Evolutionary conservation across 192 early-diverging fungal species (phyloP).

Genomic region (Coemansia sp.): DNA sequence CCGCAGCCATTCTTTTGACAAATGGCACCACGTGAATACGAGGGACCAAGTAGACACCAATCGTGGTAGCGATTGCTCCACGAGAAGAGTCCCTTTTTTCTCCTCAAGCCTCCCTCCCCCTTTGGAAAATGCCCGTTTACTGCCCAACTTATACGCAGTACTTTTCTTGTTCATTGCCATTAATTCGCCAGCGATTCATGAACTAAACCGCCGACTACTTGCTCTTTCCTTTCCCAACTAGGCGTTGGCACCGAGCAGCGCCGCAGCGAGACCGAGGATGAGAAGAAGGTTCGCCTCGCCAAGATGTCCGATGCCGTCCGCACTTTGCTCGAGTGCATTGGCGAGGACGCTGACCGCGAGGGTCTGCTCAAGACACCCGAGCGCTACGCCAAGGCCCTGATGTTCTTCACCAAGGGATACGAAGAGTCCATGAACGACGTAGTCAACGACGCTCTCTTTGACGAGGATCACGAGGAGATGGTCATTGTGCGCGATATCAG

Average conservation of each 20-base stretch:
- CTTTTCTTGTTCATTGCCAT: background rate
- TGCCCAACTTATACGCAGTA: background rate
- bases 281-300: constrained; percentile 64
- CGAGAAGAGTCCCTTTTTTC: background rate
- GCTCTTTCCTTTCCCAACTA: constrained; percentile 14
- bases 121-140: constrained; percentile 3
- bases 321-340: constrained; percentile 87
- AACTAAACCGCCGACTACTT: background rate
- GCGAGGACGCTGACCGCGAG: constrained; percentile 92
- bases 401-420: constrained; percentile 99
- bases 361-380: constrained; percentile 94
- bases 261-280: constrained; percentile 73
- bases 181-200: background rate
- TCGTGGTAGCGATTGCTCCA: background rate
- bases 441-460: constrained; percentile 93
- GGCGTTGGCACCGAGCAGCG: constrained; percentile 79
- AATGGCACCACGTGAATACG: background rate
- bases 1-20: constrained; percentile 1
- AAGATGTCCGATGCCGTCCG: constrained; percentile 84
- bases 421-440: constrained; percentile 86
- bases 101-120: background rate
- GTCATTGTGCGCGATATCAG: constrained; percentile 98
- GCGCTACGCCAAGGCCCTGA: constrained; percentile 93
- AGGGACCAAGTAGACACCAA: background rate
- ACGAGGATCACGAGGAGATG: constrained; percentile 99